Evolutionary conservation across 148 eudicot species (phyloP).

Genomic region (Spergularia marina): DNA sequence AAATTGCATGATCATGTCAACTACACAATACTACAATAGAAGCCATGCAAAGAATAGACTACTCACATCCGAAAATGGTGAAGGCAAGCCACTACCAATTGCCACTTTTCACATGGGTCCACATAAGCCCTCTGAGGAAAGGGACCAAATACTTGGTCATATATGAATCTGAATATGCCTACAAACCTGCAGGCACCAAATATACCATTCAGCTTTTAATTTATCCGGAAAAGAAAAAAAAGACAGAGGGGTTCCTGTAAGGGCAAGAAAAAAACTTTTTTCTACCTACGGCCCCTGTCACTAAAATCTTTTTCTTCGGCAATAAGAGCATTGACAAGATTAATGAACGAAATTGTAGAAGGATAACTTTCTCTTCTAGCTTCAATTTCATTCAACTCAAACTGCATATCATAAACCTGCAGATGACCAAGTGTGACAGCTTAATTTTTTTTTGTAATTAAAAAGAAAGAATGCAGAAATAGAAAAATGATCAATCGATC

Average conservation of each 20-base stretch:
- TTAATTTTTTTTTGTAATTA: constrained; percentile 1
- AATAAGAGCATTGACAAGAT: constrained; percentile 81
- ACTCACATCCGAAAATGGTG: constrained; percentile 88
- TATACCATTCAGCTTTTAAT: constrained; percentile 7
- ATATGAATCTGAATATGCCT: constrained; percentile 91
- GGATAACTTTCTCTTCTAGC: constrained; percentile 94
- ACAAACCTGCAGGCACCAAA: constrained; percentile 59
- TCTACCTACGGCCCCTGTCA: constrained; percentile 86
- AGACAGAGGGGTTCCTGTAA: constrained; percentile 1
- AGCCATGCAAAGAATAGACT: background rate
- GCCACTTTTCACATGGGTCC: constrained; percentile 93
- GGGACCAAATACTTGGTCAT: constrained; percentile 91
- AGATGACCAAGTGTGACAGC: constrained; percentile 14
- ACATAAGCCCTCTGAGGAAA: constrained; percentile 97
- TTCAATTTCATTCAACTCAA: constrained; percentile 94
- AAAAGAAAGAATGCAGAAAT: background rate
- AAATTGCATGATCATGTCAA: background rate
- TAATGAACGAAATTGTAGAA: constrained; percentile 89
- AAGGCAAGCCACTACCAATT: constrained; percentile 86
- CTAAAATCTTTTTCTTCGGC: constrained; percentile 83
- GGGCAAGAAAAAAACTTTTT: constrained; percentile 5
- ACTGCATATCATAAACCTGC: constrained; percentile 96
- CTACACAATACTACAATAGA: background rate
- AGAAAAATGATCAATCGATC: too few species aligned
- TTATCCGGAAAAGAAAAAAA: background rate